Percentiles rank a stretch among this genome's conserved stretches.
phyloP scores from a whole-genome alignment of 2,329 filamentous ascomycete species.

The Stagonosporopsis tanaceti region DNA sequence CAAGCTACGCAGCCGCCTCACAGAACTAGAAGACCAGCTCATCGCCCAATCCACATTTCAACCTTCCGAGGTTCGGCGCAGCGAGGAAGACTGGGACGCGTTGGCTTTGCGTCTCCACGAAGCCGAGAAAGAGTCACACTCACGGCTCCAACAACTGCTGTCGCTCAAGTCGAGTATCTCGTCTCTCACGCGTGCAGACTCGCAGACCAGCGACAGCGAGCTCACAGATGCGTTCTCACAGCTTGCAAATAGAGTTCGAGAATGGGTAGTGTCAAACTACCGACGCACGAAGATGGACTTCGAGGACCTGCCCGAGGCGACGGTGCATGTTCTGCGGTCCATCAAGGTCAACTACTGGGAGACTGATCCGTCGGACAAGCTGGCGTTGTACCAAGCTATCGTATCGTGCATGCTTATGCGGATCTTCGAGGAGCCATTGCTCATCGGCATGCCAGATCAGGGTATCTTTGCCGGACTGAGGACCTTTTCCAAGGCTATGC shows the following conservation, averaged over 20 bases:
- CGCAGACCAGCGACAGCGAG: constrained; percentile 70
- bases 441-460: constrained; percentile 37
- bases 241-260: constrained; percentile 73
- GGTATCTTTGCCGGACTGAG: constrained; percentile 30
- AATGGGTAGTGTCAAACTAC: constrained; percentile 77
- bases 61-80: constrained; percentile 15
- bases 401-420: constrained; percentile 37
- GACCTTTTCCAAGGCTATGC: constrained; percentile 30
- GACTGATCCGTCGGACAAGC: constrained; percentile 31
- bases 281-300: constrained; percentile 64
- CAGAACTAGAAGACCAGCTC: constrained; percentile 38
- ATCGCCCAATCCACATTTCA: constrained; percentile 20
- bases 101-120: constrained; percentile 41
- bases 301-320: constrained; percentile 27
- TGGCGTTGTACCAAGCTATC: constrained; percentile 45
- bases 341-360: constrained; percentile 28
- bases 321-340: constrained; percentile 22
- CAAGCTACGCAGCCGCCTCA: constrained; percentile 33
- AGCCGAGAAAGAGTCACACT: constrained; percentile 65
- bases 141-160: constrained; percentile 66
- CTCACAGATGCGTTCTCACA: constrained; percentile 69
- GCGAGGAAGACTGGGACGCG: constrained; percentile 37
- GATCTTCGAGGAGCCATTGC: constrained; percentile 37
- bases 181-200: constrained; percentile 68
- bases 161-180: constrained; percentile 78